phyloP scores from a whole-genome alignment of 805 yeast species.

The Wickerhamomyces silvicola region DNA sequence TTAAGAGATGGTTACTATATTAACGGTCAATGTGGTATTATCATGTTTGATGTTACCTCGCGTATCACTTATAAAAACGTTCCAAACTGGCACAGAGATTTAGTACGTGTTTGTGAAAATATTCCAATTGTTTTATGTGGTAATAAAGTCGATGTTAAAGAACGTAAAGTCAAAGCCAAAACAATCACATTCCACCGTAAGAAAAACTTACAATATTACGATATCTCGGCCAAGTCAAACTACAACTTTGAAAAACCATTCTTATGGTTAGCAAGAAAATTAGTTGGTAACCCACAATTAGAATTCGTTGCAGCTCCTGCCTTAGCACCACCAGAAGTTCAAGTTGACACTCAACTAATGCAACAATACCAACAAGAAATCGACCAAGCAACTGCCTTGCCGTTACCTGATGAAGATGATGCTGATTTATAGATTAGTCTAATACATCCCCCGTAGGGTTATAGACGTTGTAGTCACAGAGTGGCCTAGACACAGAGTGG shows the following conservation, averaged over 20 bases:
- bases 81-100: conserved; percentile 99
- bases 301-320: conserved; percentile 99
- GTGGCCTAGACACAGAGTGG: too few species aligned
- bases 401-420: conserved; percentile 99
- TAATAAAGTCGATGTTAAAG: conserved; percentile 99
- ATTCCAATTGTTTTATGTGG: conserved; percentile 99
- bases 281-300: conserved; percentile 95
- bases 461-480: too few species aligned
- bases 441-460: too few species aligned
- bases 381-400: conserved; percentile 99
- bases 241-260: conserved; percentile 99
- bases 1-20: conserved; percentile 99
- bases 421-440: conserved; percentile 72
- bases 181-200: conserved; percentile 99
- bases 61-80: conserved; percentile 99
- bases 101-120: conserved; percentile 99
- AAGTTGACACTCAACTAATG: conserved; percentile 94
- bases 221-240: conserved; percentile 98
- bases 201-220: conserved; percentile 99
- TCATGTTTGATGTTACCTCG: conserved; percentile 99
- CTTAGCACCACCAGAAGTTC: conserved; percentile 98
- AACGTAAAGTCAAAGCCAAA: conserved; percentile 99
- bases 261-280: conserved; percentile 99
- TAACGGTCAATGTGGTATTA: conserved; percentile 99
- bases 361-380: conserved; percentile 98